A percentile compares a stretch with the other conserved stretches of the same genome.
Conservation (phyloP, 2,329 filamentous ascomycete species). For the Penicillium sp. region DNA sequence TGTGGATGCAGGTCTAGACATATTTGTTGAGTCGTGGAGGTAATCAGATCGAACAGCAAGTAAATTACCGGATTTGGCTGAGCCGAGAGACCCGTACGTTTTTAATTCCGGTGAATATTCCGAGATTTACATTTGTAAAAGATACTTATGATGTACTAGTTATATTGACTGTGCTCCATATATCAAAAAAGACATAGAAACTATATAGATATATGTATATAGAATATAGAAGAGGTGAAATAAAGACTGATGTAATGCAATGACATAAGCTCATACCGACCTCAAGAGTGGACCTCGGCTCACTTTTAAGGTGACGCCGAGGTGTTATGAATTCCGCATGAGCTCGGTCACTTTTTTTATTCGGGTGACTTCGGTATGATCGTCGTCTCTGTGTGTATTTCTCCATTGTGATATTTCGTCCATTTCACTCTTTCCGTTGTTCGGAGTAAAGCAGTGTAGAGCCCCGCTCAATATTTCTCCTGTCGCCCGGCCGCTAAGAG, state of each 20-base stretch:
- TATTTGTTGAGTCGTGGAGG: slow-evolving; percentile 17
- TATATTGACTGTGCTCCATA: background rate
- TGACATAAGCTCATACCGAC: slow-evolving; percentile 14
- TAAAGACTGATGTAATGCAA: background rate
- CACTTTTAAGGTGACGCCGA: slow-evolving; percentile 33
- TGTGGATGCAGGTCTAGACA: slow-evolving; percentile 30
- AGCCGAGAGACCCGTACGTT: slow-evolving; percentile 8
- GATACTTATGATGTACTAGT: background rate
- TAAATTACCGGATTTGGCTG: slow-evolving; percentile 10
- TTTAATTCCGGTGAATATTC: background rate
- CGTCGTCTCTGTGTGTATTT: background rate
- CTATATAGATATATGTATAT: too few relatives aligned
- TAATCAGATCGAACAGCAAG: slow-evolving; percentile 11
- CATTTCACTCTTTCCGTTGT: background rate
- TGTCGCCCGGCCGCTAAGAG: slow-evolving; percentile 11
- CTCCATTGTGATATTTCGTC: background rate
- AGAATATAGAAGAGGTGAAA: background rate
- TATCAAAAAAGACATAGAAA: too few relatives aligned
- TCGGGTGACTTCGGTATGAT: slow-evolving; percentile 23
- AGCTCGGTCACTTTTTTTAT: slow-evolving; percentile 11
- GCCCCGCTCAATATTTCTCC: slow-evolving; percentile 23
- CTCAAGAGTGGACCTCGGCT: slow-evolving; percentile 32
- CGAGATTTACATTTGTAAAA: background rate
- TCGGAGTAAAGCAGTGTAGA: slow-evolving; percentile 14
- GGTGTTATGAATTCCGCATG: slow-evolving; percentile 22